Conservation (phyloP, 2,329 filamentous ascomycete genomes). For the Aspergillus floridensis region DNA sequence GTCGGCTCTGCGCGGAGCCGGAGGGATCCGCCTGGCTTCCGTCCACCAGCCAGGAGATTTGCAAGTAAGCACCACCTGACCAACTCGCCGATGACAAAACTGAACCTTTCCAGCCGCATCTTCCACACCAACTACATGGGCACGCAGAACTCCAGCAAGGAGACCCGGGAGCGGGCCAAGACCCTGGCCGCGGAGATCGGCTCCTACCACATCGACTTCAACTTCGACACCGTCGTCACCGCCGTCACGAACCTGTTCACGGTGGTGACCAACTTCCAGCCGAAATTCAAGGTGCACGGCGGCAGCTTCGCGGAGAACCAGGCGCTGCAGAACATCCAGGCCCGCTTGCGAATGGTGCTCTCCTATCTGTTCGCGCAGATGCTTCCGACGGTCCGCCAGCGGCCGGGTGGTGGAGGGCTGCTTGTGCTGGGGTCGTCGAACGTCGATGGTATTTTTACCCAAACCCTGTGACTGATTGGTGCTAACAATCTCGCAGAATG, state of each 20-base stretch:
- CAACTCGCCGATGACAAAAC: background rate
- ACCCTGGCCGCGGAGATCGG: constrained; percentile 62
- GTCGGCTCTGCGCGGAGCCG: constrained; percentile 52
- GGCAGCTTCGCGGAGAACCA: constrained; percentile 62
- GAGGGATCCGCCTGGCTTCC: constrained; percentile 51
- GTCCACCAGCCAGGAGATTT: constrained; percentile 59
- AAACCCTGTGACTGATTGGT: background rate
- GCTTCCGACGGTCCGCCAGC: constrained; percentile 57
- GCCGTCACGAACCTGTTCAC: constrained; percentile 61
- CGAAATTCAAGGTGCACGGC: constrained; percentile 63
- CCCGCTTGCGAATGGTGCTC: constrained; percentile 63
- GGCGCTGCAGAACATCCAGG: constrained; percentile 67
- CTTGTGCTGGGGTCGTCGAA: constrained; percentile 68
- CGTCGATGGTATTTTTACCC: constrained; percentile 47
- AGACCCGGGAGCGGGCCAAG: constrained; percentile 66
- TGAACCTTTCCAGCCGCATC: constrained; percentile 38
- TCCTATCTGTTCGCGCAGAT: constrained; percentile 64
- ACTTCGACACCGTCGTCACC: constrained; percentile 67
- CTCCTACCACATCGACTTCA: constrained; percentile 67
- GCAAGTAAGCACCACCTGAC: constrained; percentile 30
- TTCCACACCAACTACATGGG: constrained; percentile 70
- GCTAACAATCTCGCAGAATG: constrained; percentile 25
- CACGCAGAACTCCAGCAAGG: constrained; percentile 63
- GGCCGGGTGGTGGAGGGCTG: constrained; percentile 56
- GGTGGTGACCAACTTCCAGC: constrained; percentile 58